Evolutionary conservation across 352 stramenopile species (phyloP), one percentile per base, ranked within the genome.

Genomic region (Pythium aristosporum): DNA sequence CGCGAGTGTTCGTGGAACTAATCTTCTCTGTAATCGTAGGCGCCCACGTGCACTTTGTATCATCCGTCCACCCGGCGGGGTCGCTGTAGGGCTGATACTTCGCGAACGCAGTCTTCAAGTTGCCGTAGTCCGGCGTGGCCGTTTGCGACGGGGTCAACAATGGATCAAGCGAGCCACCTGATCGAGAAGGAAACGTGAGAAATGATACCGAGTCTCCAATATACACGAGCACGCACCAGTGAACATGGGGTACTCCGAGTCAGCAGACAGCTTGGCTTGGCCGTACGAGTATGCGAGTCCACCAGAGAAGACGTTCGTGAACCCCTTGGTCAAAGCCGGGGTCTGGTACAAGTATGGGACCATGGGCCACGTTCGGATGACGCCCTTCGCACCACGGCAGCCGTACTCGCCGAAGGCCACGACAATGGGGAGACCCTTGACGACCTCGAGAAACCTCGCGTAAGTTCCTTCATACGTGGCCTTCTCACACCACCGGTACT

Each of bases 201-300:
- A 30, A 52, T 34, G n/a, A 55, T n/a, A 52, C 5, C 11, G 21
- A n/a, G 16, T 50, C 10, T 28, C 47, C n/a, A 21, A 54, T n/a
- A 51, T 36, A 55, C 2, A 21, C 7, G 48, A 18, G 47, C 9
- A 28, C 68, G 28, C 70, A 91, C 85, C 85, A 50, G 71, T 91
- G 47, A 95, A 92, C 79, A 95, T 91, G 1, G 86, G 86, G 54
- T 91, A 95, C 32, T 81, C 66, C 13, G 87, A 91, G 50, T 82
- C 82, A 18, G 55, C 67, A 9, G 71, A 67, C 42, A 96, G 71
- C 54, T 91, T 93, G 6, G 87, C 87, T 82, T 96, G 74, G 61
- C 87, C 87, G 61, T 89, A 96, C 48, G 87, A 94, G 56, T 96
- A 96, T 28, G 85, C 87, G 37, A 92, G 60, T 56, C 87, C 87